A percentile compares a stretch with the other conserved stretches of the same genome.
Evolutionary conservation across 345 rosid species (phyloP).

Genomic region (Capsella bursapastoris): DNA sequence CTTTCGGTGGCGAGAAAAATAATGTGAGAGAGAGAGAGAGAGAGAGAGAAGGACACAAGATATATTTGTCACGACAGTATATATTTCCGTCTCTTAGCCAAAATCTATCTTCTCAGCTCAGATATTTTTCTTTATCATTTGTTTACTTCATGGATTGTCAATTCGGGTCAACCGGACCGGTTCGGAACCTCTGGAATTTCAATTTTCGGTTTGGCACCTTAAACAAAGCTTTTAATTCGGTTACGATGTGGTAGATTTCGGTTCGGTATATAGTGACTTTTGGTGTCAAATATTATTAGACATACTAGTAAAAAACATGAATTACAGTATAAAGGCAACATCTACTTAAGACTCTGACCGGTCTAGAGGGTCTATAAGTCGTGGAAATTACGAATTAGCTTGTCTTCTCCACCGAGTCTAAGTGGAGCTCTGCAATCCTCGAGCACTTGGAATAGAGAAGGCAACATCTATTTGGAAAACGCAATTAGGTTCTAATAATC

Average conservation of each 20-base stretch:
- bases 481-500: constrained; percentile 10
- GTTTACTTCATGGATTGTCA: not conserved
- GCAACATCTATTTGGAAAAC: not conserved
- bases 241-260: not conserved
- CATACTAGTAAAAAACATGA: not conserved
- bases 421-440: constrained; percentile 15
- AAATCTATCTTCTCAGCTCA: not conserved
- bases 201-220: not conserved
- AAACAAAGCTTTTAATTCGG: not conserved
- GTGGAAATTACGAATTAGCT: constrained; percentile 5
- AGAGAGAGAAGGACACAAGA: constrained; percentile 11
- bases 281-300: not conserved
- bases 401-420: constrained; percentile 24
- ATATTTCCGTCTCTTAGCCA: not conserved
- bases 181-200: not conserved
- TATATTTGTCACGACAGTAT: not conserved
- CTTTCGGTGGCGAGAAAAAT: constrained; percentile 24
- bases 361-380: too few species aligned
- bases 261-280: not conserved
- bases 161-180: not conserved
- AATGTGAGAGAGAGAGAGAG: not conserved
- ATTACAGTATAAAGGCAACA: too few species aligned
- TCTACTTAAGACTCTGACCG: too few species aligned
- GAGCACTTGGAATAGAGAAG: constrained; percentile 13
- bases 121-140: not conserved